phyloP scores from a whole-genome alignment of 2,329 filamentous ascomycete species.

The Zasmidium angulare region DNA sequence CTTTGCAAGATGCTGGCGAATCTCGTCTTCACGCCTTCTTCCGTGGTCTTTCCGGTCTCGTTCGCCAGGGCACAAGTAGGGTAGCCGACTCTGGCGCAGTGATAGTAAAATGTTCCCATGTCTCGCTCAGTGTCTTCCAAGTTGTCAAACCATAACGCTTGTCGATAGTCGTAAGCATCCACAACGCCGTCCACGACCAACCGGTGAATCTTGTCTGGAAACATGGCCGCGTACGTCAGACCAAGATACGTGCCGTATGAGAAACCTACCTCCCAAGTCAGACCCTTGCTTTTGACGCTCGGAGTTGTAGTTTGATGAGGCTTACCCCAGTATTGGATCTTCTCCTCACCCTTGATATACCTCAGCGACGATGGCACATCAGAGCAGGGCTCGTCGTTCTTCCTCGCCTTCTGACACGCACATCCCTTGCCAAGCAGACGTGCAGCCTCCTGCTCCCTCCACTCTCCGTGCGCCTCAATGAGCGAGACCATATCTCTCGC shows the following conservation, averaged over 20 bases:
- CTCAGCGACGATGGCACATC: constrained; percentile 5
- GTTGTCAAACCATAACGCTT: constrained; percentile 40
- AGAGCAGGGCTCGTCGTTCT: neutral
- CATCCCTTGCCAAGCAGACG: constrained; percentile 1
- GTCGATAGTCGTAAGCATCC: constrained; percentile 39
- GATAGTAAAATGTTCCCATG: constrained; percentile 46
- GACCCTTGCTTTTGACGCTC: no score
- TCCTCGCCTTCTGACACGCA: neutral
- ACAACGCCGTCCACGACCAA: constrained; percentile 50
- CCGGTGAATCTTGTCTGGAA: constrained; percentile 38
- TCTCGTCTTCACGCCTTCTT: constrained; percentile 38
- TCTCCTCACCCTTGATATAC: constrained; percentile 32
- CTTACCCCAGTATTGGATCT: constrained; percentile 40
- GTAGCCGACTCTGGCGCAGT: constrained; percentile 44
- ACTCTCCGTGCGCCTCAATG: constrained; percentile 42
- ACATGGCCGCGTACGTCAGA: constrained; percentile 43
- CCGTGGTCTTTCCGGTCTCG: constrained; percentile 29
- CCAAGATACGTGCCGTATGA: constrained; percentile 49
- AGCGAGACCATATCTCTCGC: constrained; percentile 53
- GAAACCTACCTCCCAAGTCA: no score
- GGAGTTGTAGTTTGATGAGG: no score
- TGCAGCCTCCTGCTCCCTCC: constrained; percentile 31
- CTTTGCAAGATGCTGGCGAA: constrained; percentile 36
- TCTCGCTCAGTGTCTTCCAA: constrained; percentile 46
- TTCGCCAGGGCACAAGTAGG: constrained; percentile 41